Conservation (phyloP, 805 yeast species). For the Metschnikowia matae region DNA sequence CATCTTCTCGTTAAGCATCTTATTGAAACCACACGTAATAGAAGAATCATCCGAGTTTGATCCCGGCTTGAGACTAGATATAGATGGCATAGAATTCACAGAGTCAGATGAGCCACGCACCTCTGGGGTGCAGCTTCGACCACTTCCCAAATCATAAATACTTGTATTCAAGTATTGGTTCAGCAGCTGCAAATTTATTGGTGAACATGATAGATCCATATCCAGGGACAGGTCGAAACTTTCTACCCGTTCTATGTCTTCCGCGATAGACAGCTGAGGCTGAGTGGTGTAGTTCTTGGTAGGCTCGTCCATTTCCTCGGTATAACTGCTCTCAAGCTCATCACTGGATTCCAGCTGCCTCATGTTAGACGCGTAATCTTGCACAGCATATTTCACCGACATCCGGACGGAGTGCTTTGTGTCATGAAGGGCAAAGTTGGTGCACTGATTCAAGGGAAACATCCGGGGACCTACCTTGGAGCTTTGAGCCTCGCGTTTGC, state of each 20-base stretch:
- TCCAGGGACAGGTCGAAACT: not conserved
- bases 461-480: not conserved
- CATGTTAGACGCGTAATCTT: constrained; percentile 2
- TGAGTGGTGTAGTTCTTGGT: not conserved
- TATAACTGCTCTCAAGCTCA: not conserved
- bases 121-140: not conserved
- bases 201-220: not conserved
- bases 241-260: not conserved
- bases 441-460: constrained; percentile 14
- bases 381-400: constrained; percentile 5
- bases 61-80: constrained; percentile 1
- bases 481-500: not conserved
- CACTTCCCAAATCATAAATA: not conserved
- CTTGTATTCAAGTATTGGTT: not conserved
- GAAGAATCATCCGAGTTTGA: not conserved
- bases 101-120: constrained; percentile 1
- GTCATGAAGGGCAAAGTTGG: constrained; percentile 8
- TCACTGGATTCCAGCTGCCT: not conserved
- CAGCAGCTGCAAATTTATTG: not conserved
- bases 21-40: not conserved
- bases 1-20: not conserved
- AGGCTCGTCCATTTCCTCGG: not conserved
- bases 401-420: constrained; percentile 8
- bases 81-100: constrained; percentile 4
- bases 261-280: not conserved